These are phyloP conservation scores for Cryptococcus sp. DNA, from an alignment of 1,284 basidiomycete species.

Conservation along the genomic window DNA sequence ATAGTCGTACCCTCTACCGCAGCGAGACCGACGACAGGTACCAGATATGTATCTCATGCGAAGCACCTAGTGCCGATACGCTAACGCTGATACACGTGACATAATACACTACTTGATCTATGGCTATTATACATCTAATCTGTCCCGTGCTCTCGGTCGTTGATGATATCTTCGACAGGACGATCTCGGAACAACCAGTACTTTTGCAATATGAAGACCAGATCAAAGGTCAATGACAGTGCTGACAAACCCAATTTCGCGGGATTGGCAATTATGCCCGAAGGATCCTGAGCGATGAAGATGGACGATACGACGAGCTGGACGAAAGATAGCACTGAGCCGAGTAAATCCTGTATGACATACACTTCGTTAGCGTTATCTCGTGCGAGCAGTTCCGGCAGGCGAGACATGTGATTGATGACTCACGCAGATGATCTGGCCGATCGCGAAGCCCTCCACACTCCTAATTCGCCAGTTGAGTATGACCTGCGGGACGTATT, in stretches of 20 bases:
- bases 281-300: constrained; percentile 44
- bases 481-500: constrained; percentile 52
- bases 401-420: background rate
- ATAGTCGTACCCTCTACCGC: too few species aligned
- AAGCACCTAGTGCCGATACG: too few species aligned
- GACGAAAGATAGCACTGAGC: constrained; percentile 46
- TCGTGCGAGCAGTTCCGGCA: background rate
- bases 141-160: too few species aligned
- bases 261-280: constrained; percentile 51
- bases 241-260: constrained; percentile 48
- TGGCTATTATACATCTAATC: too few species aligned
- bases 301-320: constrained; percentile 51
- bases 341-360: constrained; percentile 43
- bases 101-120: too few species aligned
- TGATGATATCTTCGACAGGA: constrained; percentile 1
- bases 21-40: too few species aligned
- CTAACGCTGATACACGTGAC: too few species aligned
- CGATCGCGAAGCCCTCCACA: constrained; percentile 47
- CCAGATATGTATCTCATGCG: too few species aligned
- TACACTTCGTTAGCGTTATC: background rate
- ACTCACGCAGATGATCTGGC: constrained; percentile 43
- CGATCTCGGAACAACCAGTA: constrained; percentile 29
- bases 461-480: constrained; percentile 46
- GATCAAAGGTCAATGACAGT: constrained; percentile 40
- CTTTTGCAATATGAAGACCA: constrained; percentile 41